Base-by-base conservation (phyloP, 2,329 filamentous ascomycete genomes). In the Magnaporthiopsis poae region DNA sequence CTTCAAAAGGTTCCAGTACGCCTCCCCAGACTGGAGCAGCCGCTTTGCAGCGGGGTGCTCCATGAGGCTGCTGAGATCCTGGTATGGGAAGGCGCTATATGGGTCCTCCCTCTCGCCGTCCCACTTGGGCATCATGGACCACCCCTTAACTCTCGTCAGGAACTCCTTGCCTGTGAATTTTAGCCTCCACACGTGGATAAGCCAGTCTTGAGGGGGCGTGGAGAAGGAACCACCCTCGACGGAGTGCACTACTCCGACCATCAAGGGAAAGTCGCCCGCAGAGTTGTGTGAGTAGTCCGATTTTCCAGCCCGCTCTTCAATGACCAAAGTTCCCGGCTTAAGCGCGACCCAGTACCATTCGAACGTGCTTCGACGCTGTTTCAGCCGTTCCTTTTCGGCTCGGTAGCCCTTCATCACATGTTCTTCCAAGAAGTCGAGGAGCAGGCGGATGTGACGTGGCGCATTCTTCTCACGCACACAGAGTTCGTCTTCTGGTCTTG, bases 341-440 rank as follows among this genome's bases (percentile, higher is more conserved):
- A 12, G 21, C 2, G 13, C 11, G 1, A 59, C 33, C 62, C 39
- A 64, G 36, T n/a, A 21, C 25, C 27, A 52, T 3, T 64, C 33
- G 9, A n/a, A 64, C 1, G 39, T 64, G 39, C 5, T 31, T 5
- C 29, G 1, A 7, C 39, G 25, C 4, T 12, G 25, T 13, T 18
- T 27, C 18, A 46, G 25, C 7, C 62, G 60, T 18, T 68, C 67
- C 21, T 63, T 56, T 25, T 67, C 59, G 27, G 56, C 36, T 35
- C 64, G 64, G 15, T 66, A 63, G 36, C 60, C 66, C 39, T 67
- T 61, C n/a, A 68, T 64, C 27, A 67, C 63, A 9, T 59, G 60
- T 46, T 65, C 46, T 7, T 75, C 72, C 2, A 75, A 56, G 29
- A 71, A 74, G 0, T 67, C 25, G 2, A 73, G 64, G 1, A 73